Base-by-base conservation (phyloP, 202 grass and related monocot species). In the Musa balbisiana region DNA sequence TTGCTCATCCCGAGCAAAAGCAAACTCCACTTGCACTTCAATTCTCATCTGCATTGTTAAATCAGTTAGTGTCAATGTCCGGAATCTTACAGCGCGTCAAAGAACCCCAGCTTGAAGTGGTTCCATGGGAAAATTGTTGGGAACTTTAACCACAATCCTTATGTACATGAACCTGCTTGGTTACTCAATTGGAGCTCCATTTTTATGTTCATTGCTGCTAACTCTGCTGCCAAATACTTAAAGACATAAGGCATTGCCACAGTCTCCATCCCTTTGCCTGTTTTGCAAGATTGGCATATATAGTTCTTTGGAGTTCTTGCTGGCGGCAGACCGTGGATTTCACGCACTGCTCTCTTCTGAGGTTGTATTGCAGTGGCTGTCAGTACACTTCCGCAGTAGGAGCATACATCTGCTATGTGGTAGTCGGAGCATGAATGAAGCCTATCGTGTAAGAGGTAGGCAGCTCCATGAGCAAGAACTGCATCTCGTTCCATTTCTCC, bases 401-500 rank as follows among this genome's bases (percentile, higher is more conserved):
- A 97, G 78, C 90, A 97, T 21, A 97, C 94, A 2, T 97, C 94
- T 0, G 94, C 94, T 2, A 97, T 86, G 54, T 97, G 94, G 72
- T 93, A 93, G 62, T 97, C 94, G 0, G 94, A 97, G 14, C 88
- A 91, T 20, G 94, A 89, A 77, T 97, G 94, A n/a, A 97, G 86
- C 83, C 94, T 84, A 78, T 93, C 94, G 1, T 93, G 90, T 71
- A 97, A 55, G 26, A 97, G 88, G 74, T 97, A 97, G 3, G 90
- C 85, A 62, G 94, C 83, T 10, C 93, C 90, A 22, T 93, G 93
- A 82, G 93, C 93, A 20, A 93, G 88, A 67, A 97, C 64, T 0
- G 93, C 87, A 27, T 97, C 93, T 1, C 93, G 90, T 84, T 97
- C 93, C 93, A 97, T 97, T 82, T 97, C 93, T 21, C 93, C 93